These are phyloP conservation scores for Leccinum cinnamomeum DNA, from an alignment of 1,284 basidiomycete species.

Conservation along the genomic window DNA sequence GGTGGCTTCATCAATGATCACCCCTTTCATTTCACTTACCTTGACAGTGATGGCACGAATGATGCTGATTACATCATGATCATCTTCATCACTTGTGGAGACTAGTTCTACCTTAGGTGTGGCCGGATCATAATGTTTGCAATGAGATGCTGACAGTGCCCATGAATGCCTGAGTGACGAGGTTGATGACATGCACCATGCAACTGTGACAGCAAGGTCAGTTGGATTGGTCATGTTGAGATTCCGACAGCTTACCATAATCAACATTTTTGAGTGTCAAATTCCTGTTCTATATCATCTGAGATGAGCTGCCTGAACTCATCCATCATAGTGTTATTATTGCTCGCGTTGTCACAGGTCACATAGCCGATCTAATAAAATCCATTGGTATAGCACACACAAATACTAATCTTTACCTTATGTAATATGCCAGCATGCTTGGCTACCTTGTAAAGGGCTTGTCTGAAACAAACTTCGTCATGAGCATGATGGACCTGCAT, in stretches of 20 bases:
- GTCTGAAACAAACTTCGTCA: not conserved
- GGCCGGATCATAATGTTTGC: not conserved
- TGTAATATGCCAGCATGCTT: not conserved
- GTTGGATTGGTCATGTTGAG: not conserved
- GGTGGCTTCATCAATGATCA: too few species aligned
- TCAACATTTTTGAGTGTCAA: not conserved
- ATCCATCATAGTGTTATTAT: constrained; percentile 5
- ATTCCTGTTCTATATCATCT: not conserved
- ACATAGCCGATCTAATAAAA: constrained; percentile 4
- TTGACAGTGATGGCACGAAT: too few species aligned
- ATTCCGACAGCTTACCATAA: not conserved
- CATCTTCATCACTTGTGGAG: not conserved
- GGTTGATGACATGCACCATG: not conserved
- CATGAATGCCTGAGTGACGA: not conserved
- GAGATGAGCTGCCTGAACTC: not conserved
- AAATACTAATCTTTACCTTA: not conserved
- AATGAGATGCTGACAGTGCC: not conserved
- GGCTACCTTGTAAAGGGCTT: constrained; percentile 12
- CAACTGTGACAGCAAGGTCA: not conserved
- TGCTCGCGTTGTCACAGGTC: constrained; percentile 4
- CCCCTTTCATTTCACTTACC: too few species aligned
- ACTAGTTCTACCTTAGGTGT: too few species aligned
- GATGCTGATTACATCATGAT: too few species aligned
- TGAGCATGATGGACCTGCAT: constrained; percentile 8
- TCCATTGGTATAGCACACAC: not conserved